Percentiles rank a stretch among this genome's conserved stretches.
phyloP scores from a whole-genome alignment of 2,329 filamentous ascomycete genomes.

The Pyrenophora tritici-repentis region DNA sequence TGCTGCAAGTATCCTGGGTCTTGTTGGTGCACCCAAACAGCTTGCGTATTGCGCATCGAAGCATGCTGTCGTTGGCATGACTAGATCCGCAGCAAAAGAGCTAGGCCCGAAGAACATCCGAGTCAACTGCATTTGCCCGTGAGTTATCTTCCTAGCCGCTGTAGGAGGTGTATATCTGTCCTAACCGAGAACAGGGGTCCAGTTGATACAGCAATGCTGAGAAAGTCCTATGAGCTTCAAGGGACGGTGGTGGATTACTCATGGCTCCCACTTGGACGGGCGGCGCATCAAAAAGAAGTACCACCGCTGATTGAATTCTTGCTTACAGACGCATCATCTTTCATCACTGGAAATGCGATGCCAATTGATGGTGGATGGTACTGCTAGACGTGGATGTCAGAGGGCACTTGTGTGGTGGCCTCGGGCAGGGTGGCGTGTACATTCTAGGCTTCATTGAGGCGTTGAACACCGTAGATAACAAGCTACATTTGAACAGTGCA shows the following conservation, averaged over 20 bases:
- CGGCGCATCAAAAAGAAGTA: conserved; percentile 41
- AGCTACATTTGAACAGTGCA: too few species aligned
- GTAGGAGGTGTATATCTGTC: not conserved
- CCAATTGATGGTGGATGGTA: conserved; percentile 55
- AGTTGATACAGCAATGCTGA: conserved; percentile 46
- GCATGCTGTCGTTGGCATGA: conserved; percentile 50
- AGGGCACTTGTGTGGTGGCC: not conserved
- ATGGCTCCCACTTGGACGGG: conserved; percentile 31
- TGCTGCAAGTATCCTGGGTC: conserved; percentile 58
- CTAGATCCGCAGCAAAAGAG: conserved; percentile 48
- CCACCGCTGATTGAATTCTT: conserved; percentile 56
- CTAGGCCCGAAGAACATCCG: conserved; percentile 43
- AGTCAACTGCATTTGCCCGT: conserved; percentile 46
- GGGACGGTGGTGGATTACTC: conserved; percentile 26
- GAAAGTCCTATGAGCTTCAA: conserved; percentile 22
- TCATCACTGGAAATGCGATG: conserved; percentile 54
- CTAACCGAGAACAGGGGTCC: conserved; percentile 23
- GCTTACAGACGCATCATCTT: conserved; percentile 53
- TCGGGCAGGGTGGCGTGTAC: not conserved
- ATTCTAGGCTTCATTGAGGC: too few species aligned
- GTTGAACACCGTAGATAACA: not conserved
- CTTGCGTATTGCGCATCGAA: conserved; percentile 48
- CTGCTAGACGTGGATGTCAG: conserved; percentile 19
- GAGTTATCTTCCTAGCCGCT: conserved; percentile 14
- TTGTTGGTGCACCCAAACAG: conserved; percentile 48